A percentile compares a stretch with the other conserved stretches of the same genome.
Evolutionary conservation across 2,329 filamentous ascomycete species (phyloP).

Genomic region (Colletotrichum neosansevieriae): DNA sequence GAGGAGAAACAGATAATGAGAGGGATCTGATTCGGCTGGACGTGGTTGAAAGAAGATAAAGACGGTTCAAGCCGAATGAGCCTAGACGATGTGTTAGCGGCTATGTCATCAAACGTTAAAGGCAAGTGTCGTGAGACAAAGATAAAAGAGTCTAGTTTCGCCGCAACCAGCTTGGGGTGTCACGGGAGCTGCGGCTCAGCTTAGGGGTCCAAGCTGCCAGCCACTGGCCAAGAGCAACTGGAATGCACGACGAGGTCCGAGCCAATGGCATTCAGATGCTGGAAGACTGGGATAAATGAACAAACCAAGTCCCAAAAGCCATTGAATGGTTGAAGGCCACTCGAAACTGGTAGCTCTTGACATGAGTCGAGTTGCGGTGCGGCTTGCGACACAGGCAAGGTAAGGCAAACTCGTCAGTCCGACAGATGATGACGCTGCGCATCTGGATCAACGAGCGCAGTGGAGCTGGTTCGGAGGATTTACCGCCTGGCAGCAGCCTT

Average conservation of each 20-base stretch:
- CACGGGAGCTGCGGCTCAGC: slow-evolving; percentile 35
- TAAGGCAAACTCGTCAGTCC: background rate
- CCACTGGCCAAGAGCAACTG: slow-evolving; percentile 21
- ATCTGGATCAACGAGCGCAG: slow-evolving; percentile 16
- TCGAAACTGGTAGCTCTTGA: background rate
- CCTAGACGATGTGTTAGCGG: slow-evolving; percentile 33
- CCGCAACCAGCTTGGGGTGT: slow-evolving; percentile 36
- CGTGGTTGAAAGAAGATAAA: slow-evolving; percentile 38
- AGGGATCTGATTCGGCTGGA: slow-evolving; percentile 11
- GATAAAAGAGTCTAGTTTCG: slow-evolving; percentile 38
- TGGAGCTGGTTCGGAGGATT: slow-evolving; percentile 25
- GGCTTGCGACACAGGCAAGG: slow-evolving; percentile 21
- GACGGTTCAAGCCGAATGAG: slow-evolving; percentile 44
- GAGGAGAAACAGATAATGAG: background rate
- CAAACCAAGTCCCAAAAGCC: background rate
- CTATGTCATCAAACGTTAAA: slow-evolving; percentile 39
- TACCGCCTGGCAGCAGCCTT: slow-evolving; percentile 31
- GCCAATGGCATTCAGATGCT: slow-evolving; percentile 25
- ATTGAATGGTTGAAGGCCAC: background rate
- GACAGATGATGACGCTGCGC: slow-evolving; percentile 17
- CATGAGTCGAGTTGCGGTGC: slow-evolving; percentile 8
- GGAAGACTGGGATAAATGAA: slow-evolving; percentile 39
- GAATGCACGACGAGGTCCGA: slow-evolving; percentile 34
- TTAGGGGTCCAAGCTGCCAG: slow-evolving; percentile 37
- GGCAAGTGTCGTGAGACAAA: slow-evolving; percentile 38